Evolutionary conservation across 2,329 filamentous ascomycete species (phyloP), one percentile per base, ranked within the genome.

Genomic region (Kalmusia sp.): DNA sequence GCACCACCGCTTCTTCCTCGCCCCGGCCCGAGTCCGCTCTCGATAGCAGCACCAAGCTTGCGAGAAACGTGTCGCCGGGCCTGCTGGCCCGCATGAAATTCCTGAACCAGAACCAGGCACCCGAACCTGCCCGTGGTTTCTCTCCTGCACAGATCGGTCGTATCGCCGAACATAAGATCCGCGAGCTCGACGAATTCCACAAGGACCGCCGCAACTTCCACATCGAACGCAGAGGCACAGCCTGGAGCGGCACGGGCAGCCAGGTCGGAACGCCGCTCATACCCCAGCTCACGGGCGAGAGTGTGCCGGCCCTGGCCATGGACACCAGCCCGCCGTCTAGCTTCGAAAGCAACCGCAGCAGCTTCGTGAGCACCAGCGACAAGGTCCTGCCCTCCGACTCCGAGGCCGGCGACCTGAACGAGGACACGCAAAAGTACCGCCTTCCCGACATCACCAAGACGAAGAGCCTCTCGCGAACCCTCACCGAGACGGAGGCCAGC

Each of bases 401-500:
- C 6, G 76, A 87, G 81, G 71, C 77, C 25, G 67, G 65, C 28
- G 62, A 67, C 43, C 56, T 86, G 72, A 82, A 83, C 60, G 87
- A 89, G 82, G 89, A 92, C 75, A 87, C 84, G 51, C 83, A 89
- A 69, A 91, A 92, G 73, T 92, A 91, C 70, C 84, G 86, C 38
- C 77, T 91, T 70, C 88, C 89, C 51, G 88, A 92, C 73, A 86
- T 75, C 82, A 85, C 74, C 84, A 91, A 79, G 85, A 86, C 75
- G 82, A 86, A 70, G 87, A 88, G 69, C 56, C 78, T 70, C 44
- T 62, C 56, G 43, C 63, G 62, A 75, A 54, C 76, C 75, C 47
- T 64, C 54, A 52, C 65, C 55, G 58, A 66, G 19, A 52, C 63
- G 27, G 45, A 53, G 33, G 49, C 52, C 52, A 51, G 41, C 34